phyloP scores from a whole-genome alignment of 179 eudicot species.

The Beta macrorhiza region DNA sequence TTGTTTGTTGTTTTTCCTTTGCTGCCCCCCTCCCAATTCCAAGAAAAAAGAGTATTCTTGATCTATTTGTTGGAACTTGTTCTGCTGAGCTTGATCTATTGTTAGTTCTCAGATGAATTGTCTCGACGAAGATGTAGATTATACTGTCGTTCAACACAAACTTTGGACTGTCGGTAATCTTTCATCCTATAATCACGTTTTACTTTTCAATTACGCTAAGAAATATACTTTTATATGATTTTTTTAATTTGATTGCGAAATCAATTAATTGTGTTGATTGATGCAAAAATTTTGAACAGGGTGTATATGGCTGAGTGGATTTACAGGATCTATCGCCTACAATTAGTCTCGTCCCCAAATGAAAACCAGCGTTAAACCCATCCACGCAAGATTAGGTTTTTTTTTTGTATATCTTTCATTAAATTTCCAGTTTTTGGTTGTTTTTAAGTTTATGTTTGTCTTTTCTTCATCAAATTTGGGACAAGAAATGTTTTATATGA shows the following conservation, averaged over 20 bases:
- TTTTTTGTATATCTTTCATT: not conserved
- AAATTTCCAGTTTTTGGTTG: not conserved
- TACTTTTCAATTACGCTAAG: not conserved
- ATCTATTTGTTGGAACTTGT: too few relatives aligned
- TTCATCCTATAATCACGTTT: too few relatives aligned
- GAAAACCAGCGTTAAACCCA: constrained; percentile 86
- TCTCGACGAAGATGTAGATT: too few relatives aligned
- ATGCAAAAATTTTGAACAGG: constrained; percentile 32
- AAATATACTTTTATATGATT: not conserved
- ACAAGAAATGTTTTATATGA: not conserved
- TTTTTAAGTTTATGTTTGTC: not conserved
- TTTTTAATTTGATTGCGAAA: not conserved
- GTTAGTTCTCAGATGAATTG: too few relatives aligned
- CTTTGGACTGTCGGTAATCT: constrained; percentile 16
- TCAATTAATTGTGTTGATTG: not conserved
- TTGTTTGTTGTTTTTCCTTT: too few relatives aligned
- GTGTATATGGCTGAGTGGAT: constrained; percentile 67
- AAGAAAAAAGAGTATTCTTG: too few relatives aligned
- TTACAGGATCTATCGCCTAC: constrained; percentile 76
- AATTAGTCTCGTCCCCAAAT: constrained; percentile 86
- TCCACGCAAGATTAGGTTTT: constrained; percentile 68
- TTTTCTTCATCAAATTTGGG: not conserved
- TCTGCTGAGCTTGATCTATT: too few relatives aligned
- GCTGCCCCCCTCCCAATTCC: too few relatives aligned
- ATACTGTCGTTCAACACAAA: constrained; percentile 1